These are phyloP conservation scores for Friedmanniomyces endolithicus DNA, from an alignment of 495 filamentous ascomycete genomes.

Conservation along the genomic window DNA sequence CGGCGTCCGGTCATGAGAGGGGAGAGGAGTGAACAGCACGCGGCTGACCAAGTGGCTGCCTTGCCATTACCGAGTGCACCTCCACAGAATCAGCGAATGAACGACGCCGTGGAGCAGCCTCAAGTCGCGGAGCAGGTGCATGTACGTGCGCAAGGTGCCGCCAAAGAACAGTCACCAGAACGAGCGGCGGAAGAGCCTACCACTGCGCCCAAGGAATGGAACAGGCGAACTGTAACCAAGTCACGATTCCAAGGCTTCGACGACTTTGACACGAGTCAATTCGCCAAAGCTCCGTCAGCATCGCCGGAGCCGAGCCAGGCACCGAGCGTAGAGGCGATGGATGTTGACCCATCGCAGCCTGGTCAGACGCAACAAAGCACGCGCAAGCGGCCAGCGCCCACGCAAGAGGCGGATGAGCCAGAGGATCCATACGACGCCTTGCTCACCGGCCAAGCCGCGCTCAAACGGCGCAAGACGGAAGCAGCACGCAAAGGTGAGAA, in stretches of 20 bases:
- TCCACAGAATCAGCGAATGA: not conserved
- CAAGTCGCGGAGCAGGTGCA: not conserved
- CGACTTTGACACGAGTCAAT: slow-evolving; percentile 37
- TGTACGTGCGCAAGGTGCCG: not conserved
- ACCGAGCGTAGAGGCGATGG: slow-evolving; percentile 15
- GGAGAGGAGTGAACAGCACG: not conserved
- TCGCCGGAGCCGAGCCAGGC: slow-evolving; percentile 11
- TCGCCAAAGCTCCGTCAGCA: slow-evolving; percentile 16
- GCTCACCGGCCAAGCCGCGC: slow-evolving; percentile 55
- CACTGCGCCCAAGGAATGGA: not conserved
- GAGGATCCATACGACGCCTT: slow-evolving; percentile 3
- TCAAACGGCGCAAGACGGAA: slow-evolving; percentile 55
- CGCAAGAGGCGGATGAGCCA: not conserved
- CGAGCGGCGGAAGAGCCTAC: not conserved
- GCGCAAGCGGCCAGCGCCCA: slow-evolving; percentile 10
- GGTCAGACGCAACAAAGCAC: slow-evolving; percentile 6
- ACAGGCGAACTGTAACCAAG: slow-evolving; percentile 35
- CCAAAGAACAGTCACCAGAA: slow-evolving; percentile 1
- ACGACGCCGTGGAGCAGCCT: not conserved
- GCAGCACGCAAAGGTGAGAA: slow-evolving; percentile 21
- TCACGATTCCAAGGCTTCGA: slow-evolving; percentile 64
- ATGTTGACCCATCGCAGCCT: slow-evolving; percentile 13
- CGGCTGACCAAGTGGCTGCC: not conserved
- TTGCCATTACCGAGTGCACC: too few relatives aligned
- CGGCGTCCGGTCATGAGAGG: slow-evolving; percentile 44